phyloP scores from a whole-genome alignment of 2,329 filamentous ascomycete genomes.

The Ophiostoma novo-ulmi region DNA sequence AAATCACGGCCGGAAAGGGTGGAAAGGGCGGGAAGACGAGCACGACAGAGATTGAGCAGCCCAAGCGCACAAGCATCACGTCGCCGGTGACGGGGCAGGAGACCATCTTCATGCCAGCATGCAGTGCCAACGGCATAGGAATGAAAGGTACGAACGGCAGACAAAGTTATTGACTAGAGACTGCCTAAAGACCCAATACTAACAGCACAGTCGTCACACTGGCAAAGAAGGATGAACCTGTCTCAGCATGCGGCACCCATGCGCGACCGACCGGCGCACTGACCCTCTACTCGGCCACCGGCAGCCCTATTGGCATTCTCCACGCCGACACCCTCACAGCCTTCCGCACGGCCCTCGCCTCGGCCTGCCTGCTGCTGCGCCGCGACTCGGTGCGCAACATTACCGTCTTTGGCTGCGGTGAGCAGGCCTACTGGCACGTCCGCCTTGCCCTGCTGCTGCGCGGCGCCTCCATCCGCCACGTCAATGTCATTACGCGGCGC shows the following conservation, averaged over 20 bases:
- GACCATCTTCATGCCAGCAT: conserved; percentile 71
- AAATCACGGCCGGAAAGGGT: conserved; percentile 32
- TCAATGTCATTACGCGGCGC: conserved; percentile 77
- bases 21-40: conserved; percentile 31
- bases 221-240: conserved; percentile 32
- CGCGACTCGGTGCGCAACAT: conserved; percentile 69
- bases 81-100: conserved; percentile 49
- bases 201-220: conserved; percentile 55
- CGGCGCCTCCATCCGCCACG: conserved; percentile 63
- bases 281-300: conserved; percentile 60
- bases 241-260: conserved; percentile 35
- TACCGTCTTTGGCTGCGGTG: conserved; percentile 80
- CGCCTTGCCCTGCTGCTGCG: conserved; percentile 73
- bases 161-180: no score
- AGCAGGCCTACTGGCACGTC: conserved; percentile 93
- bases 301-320: conserved; percentile 61
- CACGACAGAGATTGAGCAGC: conserved; percentile 47
- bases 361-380: conserved; percentile 58
- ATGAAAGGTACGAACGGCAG: conserved; percentile 53
- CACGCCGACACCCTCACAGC: conserved; percentile 71
- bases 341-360: conserved; percentile 72
- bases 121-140: conserved; percentile 57
- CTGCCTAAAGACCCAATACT: background rate
- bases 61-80: conserved; percentile 47
- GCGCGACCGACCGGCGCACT: conserved; percentile 57